Evolutionary conservation across 495 filamentous ascomycete species (phyloP), one percentile per base, ranked within the genome.

Genomic region (Tuber calosporum): DNA sequence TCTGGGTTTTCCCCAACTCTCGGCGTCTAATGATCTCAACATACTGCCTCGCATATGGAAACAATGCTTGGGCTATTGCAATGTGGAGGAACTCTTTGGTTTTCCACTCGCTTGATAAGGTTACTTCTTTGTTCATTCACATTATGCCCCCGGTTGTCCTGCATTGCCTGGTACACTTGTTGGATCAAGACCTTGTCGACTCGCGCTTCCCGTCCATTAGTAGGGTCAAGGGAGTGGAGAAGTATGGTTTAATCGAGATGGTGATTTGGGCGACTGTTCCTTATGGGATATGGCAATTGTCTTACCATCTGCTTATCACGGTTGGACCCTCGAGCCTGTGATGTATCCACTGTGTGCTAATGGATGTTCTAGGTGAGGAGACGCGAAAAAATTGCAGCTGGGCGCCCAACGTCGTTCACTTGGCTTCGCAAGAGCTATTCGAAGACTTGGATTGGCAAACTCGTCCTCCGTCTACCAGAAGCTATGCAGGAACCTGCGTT

Each of bases 71-170:
- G 69, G 95, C 95, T 26, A 98, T 99, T 82, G 96, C 95, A 75
- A 97, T 99, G 94, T 99, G 95, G 95, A 89, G 95, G 72, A 99
- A 99, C 82, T 96, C 93, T 34, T 87, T 99, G 83, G 95, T 99
- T 48, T 98, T 99, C 84, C 95, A 99, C 83, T 94, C 91, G 74
- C 89, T 98, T 83, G 95, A 99, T 84, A 99, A 99, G 83, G 74
- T 80, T 75, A 77, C 37, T 62, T 93, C 91, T 82, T 84, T 98
- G 39, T 98, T 99, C 84, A 97, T 99, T 77, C 95, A 99, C 83
- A 97, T 99, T 78, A 98, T 98, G 94, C 95, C 95, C 5, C 95
- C 93, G 68, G 93, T 92, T 13, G 90, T 93, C 36, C 86, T 97
- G 66, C 95, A 99, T 83, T 96, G 93, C 80, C 85, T 98, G 38